phyloP scores from a whole-genome alignment of 495 filamentous ascomycete genomes.

The Neurospora terricola region DNA sequence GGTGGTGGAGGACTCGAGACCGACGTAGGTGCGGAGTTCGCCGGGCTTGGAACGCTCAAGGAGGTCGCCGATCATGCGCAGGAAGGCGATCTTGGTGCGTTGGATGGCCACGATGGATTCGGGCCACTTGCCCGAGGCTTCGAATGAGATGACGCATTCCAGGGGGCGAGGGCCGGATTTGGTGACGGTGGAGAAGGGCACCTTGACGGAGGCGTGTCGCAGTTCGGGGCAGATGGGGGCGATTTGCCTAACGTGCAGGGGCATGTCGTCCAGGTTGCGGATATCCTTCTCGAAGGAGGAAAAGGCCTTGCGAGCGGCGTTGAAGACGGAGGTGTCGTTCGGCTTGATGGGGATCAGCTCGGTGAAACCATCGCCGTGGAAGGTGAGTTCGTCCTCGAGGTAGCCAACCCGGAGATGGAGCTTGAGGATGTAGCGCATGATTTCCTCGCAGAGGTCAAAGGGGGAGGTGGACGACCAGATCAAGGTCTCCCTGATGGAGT shows the following conservation, averaged over 20 bases:
- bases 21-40: conserved; percentile 51
- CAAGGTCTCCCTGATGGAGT: conserved; percentile 65
- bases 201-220: conserved; percentile 57
- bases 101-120: conserved; percentile 85
- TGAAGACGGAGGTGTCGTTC: conserved; percentile 42
- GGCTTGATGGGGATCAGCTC: conserved; percentile 41
- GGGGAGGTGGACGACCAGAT: conserved; percentile 63
- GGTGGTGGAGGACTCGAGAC: conserved; percentile 64
- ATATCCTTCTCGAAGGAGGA: conserved; percentile 61
- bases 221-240: conserved; percentile 59
- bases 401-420: conserved; percentile 45
- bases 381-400: conserved; percentile 37
- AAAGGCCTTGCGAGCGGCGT: conserved; percentile 47
- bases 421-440: conserved; percentile 60
- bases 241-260: conserved; percentile 70
- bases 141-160: conserved; percentile 78
- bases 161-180: conserved; percentile 29
- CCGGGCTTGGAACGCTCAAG: conserved; percentile 44
- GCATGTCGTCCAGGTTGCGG: conserved; percentile 64
- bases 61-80: conserved; percentile 68
- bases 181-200: conserved; percentile 31
- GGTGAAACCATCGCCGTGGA: conserved; percentile 53
- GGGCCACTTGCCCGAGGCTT: conserved; percentile 89
- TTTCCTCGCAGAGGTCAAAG: conserved; percentile 62
- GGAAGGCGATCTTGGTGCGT: conserved; percentile 84